These are phyloP conservation scores for Setaria italica DNA, from an alignment of 202 grass and related monocot genomes.

Conservation along the genomic window DNA sequence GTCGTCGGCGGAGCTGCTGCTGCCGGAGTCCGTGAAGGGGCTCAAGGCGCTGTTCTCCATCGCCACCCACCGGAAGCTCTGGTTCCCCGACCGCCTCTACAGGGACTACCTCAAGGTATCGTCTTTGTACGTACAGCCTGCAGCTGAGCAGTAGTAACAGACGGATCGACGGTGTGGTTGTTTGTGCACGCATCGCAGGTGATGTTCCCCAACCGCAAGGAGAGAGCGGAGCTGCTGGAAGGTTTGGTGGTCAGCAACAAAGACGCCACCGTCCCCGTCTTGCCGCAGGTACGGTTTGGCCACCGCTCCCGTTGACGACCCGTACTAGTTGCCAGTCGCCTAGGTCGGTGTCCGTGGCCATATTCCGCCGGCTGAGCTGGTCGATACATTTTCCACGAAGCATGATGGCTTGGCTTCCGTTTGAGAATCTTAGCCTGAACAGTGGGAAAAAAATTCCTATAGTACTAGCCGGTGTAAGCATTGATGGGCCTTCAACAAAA, in stretches of 20 bases:
- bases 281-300: conserved; percentile 64
- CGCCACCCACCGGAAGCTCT: conserved; percentile 68
- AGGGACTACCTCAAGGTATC: conserved; percentile 77
- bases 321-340: neutral
- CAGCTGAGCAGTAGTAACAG: neutral
- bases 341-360: neutral
- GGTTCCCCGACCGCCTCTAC: conserved; percentile 81
- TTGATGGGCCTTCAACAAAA: neutral
- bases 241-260: conserved; percentile 91
- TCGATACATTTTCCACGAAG: neutral
- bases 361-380: neutral
- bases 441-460: neutral
- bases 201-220: conserved; percentile 92
- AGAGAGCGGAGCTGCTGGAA: conserved; percentile 87
- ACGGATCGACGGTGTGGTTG: neutral
- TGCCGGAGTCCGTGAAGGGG: conserved; percentile 86
- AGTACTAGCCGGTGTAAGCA: neutral
- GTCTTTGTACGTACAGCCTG: no score
- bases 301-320: conserved; percentile 9
- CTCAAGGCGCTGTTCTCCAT: conserved; percentile 85
- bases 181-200: conserved; percentile 55
- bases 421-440: neutral
- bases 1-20: conserved; percentile 78
- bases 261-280: conserved; percentile 67
- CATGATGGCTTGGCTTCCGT: neutral